Conservation (phyloP, 1,284 basidiomycete genomes). For the Schizophyllum commune region DNA sequence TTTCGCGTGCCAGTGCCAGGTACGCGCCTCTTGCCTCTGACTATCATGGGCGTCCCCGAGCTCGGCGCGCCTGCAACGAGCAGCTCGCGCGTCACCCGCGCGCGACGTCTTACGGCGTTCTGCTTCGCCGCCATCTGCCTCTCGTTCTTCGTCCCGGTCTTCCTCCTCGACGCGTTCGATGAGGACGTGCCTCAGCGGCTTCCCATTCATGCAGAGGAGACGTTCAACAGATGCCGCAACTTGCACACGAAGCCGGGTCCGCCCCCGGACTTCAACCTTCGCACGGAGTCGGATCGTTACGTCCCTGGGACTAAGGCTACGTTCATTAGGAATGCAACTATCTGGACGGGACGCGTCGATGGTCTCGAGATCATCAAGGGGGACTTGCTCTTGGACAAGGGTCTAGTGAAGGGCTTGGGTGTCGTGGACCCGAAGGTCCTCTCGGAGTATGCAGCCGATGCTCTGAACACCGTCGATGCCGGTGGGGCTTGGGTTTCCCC, state of each 20-base stretch:
- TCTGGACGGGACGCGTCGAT: constrained; percentile 74
- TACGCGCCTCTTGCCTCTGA: background rate
- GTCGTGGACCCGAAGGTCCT: constrained; percentile 21
- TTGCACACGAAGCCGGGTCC: constrained; percentile 42
- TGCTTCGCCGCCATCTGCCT: background rate
- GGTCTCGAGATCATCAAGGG: constrained; percentile 60
- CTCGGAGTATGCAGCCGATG: constrained; percentile 10
- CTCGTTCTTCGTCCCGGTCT: background rate
- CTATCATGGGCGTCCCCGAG: background rate
- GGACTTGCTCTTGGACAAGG: constrained; percentile 49
- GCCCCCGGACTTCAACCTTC: constrained; percentile 42
- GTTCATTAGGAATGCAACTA: constrained; percentile 69
- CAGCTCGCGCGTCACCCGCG: background rate
- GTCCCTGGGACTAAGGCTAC: constrained; percentile 55
- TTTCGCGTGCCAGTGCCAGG: background rate
- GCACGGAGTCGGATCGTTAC: constrained; percentile 63
- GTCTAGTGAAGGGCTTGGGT: constrained; percentile 48
- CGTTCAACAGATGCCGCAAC: constrained; percentile 6
- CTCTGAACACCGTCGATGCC: constrained; percentile 28
- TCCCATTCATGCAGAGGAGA: background rate
- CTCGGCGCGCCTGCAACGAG: background rate
- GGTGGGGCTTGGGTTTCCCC: constrained; percentile 60
- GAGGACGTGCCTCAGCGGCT: background rate
- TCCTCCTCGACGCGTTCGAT: background rate
- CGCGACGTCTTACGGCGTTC: background rate